Percentiles rank a stretch among this genome's conserved stretches.
Evolutionary conservation across 164 flowering plant genomes (phyloP).

Genomic region (Hamamelis virginiana): DNA sequence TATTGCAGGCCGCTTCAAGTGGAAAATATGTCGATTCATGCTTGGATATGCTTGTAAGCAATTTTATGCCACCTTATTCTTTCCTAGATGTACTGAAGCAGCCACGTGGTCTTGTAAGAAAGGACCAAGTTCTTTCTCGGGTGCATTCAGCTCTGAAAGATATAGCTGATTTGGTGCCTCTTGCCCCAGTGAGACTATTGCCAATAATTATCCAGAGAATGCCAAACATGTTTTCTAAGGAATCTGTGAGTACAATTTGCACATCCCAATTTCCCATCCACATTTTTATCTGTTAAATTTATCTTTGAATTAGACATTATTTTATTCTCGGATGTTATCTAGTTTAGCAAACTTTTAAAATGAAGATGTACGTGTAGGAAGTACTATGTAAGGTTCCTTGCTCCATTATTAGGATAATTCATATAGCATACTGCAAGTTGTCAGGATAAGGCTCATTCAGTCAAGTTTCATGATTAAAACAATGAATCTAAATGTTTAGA

Average conservation of each 20-base stretch:
- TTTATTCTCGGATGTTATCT: no score
- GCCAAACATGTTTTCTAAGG: constrained; percentile 44
- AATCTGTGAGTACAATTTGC: constrained; percentile 47
- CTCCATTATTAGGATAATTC: no score
- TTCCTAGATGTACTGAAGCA: constrained; percentile 27
- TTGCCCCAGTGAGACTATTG: constrained; percentile 57
- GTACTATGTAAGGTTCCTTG: no score
- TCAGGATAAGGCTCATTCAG: no score
- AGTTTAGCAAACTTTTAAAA: no score
- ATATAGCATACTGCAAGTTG: no score
- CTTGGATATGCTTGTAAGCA: constrained; percentile 73
- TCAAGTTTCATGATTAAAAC: no score
- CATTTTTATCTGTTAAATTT: background rate
- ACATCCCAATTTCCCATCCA: background rate
- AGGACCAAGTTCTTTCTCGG: constrained; percentile 67
- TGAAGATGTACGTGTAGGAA: no score
- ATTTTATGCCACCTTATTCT: constrained; percentile 60
- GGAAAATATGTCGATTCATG: constrained; percentile 67
- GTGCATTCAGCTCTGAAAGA: constrained; percentile 65
- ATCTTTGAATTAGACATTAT: no score
- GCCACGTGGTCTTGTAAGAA: constrained; percentile 51
- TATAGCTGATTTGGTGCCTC: constrained; percentile 69
- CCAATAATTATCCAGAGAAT: constrained; percentile 47
- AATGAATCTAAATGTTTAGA: no score
- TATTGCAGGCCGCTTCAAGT: constrained; percentile 66